Conservation (phyloP, 305 asterid genomes). For the Galium porrigens region DNA sequence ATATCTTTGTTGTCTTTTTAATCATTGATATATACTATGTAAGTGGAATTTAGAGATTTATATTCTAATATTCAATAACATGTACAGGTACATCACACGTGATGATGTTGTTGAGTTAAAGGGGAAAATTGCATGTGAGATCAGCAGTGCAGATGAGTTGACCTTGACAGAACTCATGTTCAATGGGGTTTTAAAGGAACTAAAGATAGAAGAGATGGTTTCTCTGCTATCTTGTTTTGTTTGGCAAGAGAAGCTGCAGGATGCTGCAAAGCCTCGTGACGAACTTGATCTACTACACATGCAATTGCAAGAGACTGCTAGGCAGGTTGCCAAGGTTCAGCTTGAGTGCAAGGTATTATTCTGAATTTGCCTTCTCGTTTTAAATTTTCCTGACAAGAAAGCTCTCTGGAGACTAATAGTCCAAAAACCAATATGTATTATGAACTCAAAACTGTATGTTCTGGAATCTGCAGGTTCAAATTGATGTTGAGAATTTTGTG, state of each 20-base stretch:
- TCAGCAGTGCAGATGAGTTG: slow-evolving; percentile 69
- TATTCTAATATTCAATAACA: slow-evolving; percentile 7
- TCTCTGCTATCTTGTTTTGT: slow-evolving; percentile 87
- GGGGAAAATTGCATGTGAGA: slow-evolving; percentile 88
- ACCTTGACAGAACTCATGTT: slow-evolving; percentile 84
- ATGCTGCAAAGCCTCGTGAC: slow-evolving; percentile 74
- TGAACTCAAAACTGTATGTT: neutral
- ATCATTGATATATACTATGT: neutral
- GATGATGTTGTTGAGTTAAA: slow-evolving; percentile 72
- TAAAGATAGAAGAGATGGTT: slow-evolving; percentile 84
- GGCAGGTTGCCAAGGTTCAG: slow-evolving; percentile 86
- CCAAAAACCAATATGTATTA: neutral
- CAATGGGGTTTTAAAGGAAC: slow-evolving; percentile 62
- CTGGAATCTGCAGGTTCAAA: slow-evolving; percentile 44
- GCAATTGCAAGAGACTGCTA: slow-evolving; percentile 75
- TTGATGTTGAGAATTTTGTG: slow-evolving; percentile 76
- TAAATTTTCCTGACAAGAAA: neutral
- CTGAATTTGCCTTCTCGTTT: slow-evolving; percentile 4
- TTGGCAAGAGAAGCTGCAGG: slow-evolving; percentile 93
- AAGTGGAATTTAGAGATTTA: neutral
- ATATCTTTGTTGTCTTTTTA: neutral
- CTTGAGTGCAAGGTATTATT: slow-evolving; percentile 78
- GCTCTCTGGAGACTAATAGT: neutral
- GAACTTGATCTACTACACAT: slow-evolving; percentile 67
- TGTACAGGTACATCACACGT: slow-evolving; percentile 50